Evolutionary conservation across 441 rosid genomes (phyloP).

Genomic region (Isatis lusitanica): DNA sequence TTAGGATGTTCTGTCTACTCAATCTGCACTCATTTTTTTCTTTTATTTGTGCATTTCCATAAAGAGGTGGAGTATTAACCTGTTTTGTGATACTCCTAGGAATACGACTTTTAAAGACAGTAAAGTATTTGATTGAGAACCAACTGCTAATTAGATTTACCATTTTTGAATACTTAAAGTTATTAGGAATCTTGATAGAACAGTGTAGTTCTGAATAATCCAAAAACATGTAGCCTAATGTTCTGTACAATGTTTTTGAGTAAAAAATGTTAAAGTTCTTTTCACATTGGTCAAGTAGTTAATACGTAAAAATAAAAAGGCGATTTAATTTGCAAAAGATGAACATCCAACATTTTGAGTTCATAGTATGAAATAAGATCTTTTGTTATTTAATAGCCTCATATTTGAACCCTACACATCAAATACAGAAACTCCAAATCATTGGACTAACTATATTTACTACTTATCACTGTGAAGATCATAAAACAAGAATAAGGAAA

Average conservation of each 20-base stretch:
- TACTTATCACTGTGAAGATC: background rate
- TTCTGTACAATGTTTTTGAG: no score
- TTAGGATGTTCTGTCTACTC: constrained; percentile 1
- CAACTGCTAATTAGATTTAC: background rate
- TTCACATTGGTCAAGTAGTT: no score
- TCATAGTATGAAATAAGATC: background rate
- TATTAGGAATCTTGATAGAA: background rate
- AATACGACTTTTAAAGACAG: background rate
- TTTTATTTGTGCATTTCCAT: background rate
- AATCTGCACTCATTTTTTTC: background rate
- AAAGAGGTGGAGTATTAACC: background rate
- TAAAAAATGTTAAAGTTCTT: no score
- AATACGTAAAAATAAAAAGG: no score
- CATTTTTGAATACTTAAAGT: background rate
- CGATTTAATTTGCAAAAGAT: background rate
- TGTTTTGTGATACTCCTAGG: constrained; percentile 11
- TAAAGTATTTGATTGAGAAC: background rate
- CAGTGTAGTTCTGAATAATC: no score
- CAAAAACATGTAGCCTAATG: no score
- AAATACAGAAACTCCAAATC: background rate
- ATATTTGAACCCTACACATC: background rate
- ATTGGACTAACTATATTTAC: constrained; percentile 2
- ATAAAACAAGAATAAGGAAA: background rate
- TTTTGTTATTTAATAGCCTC: background rate
- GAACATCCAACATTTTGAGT: background rate